Evolutionary conservation across 2,329 filamentous ascomycete genomes (phyloP), one percentile per base, ranked within the genome.

Genomic region (Myriosclerotinia curreyana): DNA sequence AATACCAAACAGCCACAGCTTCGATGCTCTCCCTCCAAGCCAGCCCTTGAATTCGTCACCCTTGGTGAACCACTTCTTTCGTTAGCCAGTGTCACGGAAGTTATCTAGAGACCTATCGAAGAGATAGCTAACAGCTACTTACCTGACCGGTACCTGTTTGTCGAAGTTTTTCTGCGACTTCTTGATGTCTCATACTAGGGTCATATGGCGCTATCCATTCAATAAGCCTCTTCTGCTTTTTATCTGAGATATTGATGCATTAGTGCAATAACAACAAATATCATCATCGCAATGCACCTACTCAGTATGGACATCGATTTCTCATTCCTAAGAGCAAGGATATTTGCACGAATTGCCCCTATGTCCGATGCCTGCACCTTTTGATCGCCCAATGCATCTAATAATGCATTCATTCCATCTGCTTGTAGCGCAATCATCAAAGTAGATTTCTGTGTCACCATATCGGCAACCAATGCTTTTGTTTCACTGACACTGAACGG

Each of bases 391-490:
- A 60, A 31, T 5, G 56, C 56, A 48, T 60, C 44, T 34, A 60
- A 38, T n/a, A 60, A 36, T 25, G 44, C 31, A 36, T 60, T 38
- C 15, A 49, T 60, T 25, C 34, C 46, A 48, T 40, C 31, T 14
- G 38, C 56, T 60, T 60, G 56, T 20, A 60, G n/a, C 1, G 31
- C 44, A 50, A 60, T n/a, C n/a, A 38, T 40, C 28, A 60, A 62
- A 14, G 49, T 62, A 20, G 49, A 42, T n/a, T 54, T 62, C 36
- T 54, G 36, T 14, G 50, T 22, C n/a, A 15, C 22, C n/a, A 62
- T n/a, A 54, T 62, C 46, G 20, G 46, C 44, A 5, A 49, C 44
- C 31, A 52, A 42, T 51, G 42, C n/a, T 50, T 52, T 40, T 11
- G 25, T 62, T 46, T 54, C 36, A 46, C 4, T 44, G 52, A 15